Evolutionary conservation across 73 alveolate species (phyloP).

Genomic region (Paramecium sexaurelia): DNA sequence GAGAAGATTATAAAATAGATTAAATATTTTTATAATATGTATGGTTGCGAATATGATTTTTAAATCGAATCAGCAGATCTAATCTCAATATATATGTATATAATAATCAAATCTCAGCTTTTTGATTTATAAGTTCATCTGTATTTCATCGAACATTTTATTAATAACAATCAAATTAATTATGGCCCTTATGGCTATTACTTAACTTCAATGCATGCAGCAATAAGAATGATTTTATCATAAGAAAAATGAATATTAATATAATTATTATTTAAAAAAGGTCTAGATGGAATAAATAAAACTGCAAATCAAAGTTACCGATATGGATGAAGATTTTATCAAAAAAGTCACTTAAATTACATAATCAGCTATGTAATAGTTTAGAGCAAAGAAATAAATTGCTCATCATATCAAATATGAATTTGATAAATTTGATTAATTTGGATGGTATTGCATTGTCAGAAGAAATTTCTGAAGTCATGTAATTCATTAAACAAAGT

Average conservation of each 20-base stretch:
- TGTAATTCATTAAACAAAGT: constrained; percentile 80
- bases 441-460: constrained; percentile 83
- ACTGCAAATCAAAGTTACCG: constrained; percentile 49
- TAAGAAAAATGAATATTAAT: background rate
- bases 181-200: constrained; percentile 14
- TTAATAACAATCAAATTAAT: background rate
- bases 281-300: background rate
- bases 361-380: constrained; percentile 32
- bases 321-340: constrained; percentile 55
- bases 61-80: constrained; percentile 10
- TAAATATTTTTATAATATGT: background rate
- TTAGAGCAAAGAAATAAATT: constrained; percentile 37
- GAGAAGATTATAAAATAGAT: background rate
- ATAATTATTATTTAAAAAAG: background rate
- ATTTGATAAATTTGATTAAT: constrained; percentile 62
- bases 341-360: constrained; percentile 47
- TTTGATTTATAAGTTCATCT: constrained; percentile 24
- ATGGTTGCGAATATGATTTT: background rate
- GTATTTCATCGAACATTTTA: background rate
- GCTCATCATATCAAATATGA: constrained; percentile 62
- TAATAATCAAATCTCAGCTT: background rate
- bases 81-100: background rate
- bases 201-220: constrained; percentile 15
- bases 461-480: constrained; percentile 85
- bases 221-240: constrained; percentile 29